Conservation (phyloP, 495 filamentous ascomycete species). For the Choiromyces venosus region DNA sequence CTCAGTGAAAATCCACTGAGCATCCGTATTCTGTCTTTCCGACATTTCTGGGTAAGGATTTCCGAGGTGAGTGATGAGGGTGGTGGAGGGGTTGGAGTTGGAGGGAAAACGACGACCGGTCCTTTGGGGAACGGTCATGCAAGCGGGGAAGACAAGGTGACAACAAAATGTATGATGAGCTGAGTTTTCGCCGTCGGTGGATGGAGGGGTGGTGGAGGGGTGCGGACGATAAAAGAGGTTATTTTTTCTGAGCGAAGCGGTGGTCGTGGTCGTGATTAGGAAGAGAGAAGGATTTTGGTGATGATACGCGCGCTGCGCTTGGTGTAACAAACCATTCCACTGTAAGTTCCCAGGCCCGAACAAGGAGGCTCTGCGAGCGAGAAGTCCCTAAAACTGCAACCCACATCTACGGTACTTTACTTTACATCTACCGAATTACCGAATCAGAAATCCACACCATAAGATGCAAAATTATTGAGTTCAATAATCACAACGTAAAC, state of each 20-base stretch:
- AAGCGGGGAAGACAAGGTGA: constrained; percentile 21
- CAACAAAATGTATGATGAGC: neutral
- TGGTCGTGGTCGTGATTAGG: neutral
- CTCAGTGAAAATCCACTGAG: constrained; percentile 84
- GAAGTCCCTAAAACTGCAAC: neutral
- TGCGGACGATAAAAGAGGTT: constrained; percentile 36
- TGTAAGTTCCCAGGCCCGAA: neutral
- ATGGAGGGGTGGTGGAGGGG: constrained; percentile 39
- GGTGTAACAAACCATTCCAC: neutral
- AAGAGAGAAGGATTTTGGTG: neutral
- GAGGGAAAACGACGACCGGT: constrained; percentile 13
- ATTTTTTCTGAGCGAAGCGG: constrained; percentile 18
- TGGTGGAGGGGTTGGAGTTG: constrained; percentile 8
- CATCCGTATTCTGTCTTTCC: constrained; percentile 24
- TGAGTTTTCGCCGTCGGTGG: constrained; percentile 9
- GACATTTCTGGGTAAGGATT: constrained; percentile 18
- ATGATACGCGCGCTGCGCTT: neutral
- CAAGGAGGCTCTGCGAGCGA: neutral
- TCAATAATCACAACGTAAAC: neutral
- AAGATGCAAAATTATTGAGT: neutral
- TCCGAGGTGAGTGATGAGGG: constrained; percentile 15
- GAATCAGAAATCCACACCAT: neutral
- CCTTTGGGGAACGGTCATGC: constrained; percentile 35
- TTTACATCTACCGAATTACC: neutral
- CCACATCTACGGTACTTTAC: neutral